These are phyloP conservation scores for Melaleuca alternifolia DNA, from an alignment of 345 rosid genomes.

Conservation along the genomic window DNA sequence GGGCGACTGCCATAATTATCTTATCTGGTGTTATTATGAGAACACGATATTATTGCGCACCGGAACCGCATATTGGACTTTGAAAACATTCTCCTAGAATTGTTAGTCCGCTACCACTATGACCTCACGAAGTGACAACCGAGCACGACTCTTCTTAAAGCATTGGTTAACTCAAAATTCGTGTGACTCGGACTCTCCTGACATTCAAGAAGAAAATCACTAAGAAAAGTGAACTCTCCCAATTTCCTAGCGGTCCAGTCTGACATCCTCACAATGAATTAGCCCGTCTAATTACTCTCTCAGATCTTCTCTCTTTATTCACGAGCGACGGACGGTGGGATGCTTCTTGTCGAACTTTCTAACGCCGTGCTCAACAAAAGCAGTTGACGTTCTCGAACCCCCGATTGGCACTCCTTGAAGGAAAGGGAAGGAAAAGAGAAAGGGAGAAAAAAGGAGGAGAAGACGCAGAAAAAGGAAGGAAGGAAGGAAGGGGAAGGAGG, in stretches of 20 bases:
- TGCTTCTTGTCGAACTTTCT: not conserved
- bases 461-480: too few relatives aligned
- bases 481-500: not conserved
- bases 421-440: not conserved
- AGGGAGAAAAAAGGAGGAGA: not conserved
- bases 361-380: not conserved
- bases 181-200: rapidly evolving
- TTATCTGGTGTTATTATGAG: rapidly evolving
- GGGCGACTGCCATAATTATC: rapidly evolving
- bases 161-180: not conserved
- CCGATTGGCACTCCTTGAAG: too few relatives aligned
- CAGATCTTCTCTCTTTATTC: not conserved
- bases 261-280: too few relatives aligned
- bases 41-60: not conserved
- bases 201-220: not conserved
- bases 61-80: not conserved
- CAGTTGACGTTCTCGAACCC: not conserved
- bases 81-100: not conserved
- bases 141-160: not conserved
- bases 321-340: not conserved
- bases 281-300: not conserved
- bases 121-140: not conserved
- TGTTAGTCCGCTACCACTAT: not conserved
- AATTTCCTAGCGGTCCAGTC: not conserved
- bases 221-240: not conserved